Evolutionary conservation across 352 stramenopile species (phyloP), one percentile per base, ranked within the genome.

Genomic region (Phytopythium montanum): DNA sequence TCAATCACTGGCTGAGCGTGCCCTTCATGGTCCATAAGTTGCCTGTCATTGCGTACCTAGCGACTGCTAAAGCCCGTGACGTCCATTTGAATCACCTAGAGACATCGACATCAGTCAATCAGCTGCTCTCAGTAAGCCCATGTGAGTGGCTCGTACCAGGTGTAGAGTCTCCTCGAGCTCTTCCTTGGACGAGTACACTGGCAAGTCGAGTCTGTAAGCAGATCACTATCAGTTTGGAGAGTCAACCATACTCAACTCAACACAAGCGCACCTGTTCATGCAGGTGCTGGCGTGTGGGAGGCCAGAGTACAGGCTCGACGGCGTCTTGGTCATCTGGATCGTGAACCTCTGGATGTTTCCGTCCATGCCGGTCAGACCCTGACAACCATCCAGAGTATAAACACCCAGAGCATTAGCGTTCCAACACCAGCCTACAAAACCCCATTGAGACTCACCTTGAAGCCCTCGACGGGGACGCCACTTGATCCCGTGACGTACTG

Each of bases 121-220:
- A 19, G 19, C 10, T n/a, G 9, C n/a, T 25, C 1, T 9, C 39
- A 25, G 18, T 25, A n/a, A 21, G 14, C 3, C 19, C 31, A 41
- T 16, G 26, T 19, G 21, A 26, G n/a, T 9, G 28, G 23, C 5
- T 33, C 16, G 13, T 52, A 52, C 95, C 73, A 98, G 87, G 36
- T 79, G 85, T 49, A 99, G 75, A 59, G 96, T 97, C 50, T 97
- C 79, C 62, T 98, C 73, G 14, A 99, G 68, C 41, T 99, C 91
- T 45, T 84, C 79, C 68, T 96, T 97, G 0, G 74, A 82, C 31
- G 73, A 52, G 66, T 92, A 95, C 23, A 94, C 65, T 0, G 84
- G 84, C 18, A 95, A 62, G 61, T 93, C 85, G 31, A 95, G 54
- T 71, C 85, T 89, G 44, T 42, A n/a, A 66, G 7, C 45, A 25